Conservation (phyloP, 192 early-diverging fungal genomes). For the Podochytrium sp. region DNA sequence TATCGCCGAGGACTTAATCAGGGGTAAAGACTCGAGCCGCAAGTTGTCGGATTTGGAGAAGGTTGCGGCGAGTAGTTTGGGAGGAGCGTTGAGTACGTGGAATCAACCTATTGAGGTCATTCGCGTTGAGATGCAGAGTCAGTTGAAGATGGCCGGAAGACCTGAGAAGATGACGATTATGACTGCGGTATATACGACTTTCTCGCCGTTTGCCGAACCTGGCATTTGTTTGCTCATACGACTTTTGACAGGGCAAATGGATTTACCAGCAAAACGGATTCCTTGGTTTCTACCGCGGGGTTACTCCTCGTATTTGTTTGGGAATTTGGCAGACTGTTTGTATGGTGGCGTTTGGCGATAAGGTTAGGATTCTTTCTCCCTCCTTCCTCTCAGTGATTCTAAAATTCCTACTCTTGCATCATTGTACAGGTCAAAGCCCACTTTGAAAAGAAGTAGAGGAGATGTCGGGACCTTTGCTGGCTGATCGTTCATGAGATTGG, state of each 20-base stretch:
- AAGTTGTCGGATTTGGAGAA: constrained; percentile 58
- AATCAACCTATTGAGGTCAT: constrained; percentile 99
- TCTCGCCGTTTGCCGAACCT: too few species aligned
- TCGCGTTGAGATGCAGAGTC: constrained; percentile 97
- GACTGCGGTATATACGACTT: constrained; percentile 68
- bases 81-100: constrained; percentile 94
- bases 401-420: not conserved
- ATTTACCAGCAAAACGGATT: constrained; percentile 93
- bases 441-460: not conserved
- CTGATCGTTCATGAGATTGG: too few species aligned
- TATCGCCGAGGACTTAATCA: constrained; percentile 66
- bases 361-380: constrained; percentile 20
- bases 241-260: constrained; percentile 60
- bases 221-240: too few species aligned
- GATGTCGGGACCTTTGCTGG: not conserved
- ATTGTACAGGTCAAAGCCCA: not conserved
- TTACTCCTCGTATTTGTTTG: constrained; percentile 55
- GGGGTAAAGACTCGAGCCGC: constrained; percentile 38
- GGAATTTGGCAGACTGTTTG: constrained; percentile 75
- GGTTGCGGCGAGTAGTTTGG: constrained; percentile 79
- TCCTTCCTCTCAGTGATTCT: not conserved
- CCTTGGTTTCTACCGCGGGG: constrained; percentile 85
- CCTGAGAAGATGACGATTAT: constrained; percentile 92
- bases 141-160: constrained; percentile 82
- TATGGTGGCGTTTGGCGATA: constrained; percentile 85